Base-by-base conservation (phyloP, 2,329 filamentous ascomycete genomes). In the Cordyceps sp. region DNA sequence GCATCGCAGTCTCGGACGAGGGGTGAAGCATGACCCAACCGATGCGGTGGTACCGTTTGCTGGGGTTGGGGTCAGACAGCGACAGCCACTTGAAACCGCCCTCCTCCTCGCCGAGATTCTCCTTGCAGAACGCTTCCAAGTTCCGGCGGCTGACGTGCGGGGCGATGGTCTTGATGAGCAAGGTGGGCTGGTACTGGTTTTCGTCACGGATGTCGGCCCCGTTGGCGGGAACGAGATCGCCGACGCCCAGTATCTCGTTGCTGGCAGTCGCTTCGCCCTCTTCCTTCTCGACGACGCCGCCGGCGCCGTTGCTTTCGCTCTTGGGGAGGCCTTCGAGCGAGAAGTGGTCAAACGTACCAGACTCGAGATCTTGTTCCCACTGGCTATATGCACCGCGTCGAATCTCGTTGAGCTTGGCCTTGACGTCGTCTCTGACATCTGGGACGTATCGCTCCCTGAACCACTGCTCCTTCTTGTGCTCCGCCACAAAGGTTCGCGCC, bases 21-120 rank as follows among this genome's bases (percentile, higher is more conserved):
- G 84, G 79, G 46, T 96, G 80, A 9, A 98, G 67, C 69, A 96
- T 90, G 37, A 98, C 92, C 88, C 92, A 98, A 16, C 90, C 90
- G 54, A 98, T 96, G 16, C 90, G 78, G 50, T 98, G 90, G 48
- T 86, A 98, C 40, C 93, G 80, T 59, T 98, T 98, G 46, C 84
- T 79, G 2, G 90, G 90, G 48, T 98, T 98, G 1, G 90, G 90
- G 46, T 98, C 90, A 42, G 86, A 94, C 31, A 98, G 67, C 22
- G 88, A 96, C 5, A 98, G 65, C 76, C 88, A 96, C 50, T 88
- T 92, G 61, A 90, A 94, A 3, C 88, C 88, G 32, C 86, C 86
- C 40, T 90, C 78, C 29, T 77, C 78, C 46, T 94, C 86, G 12
- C 88, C 86, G 4, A 96, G 69, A 50, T 94, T 80, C 53, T 94